Base-by-base conservation (phyloP, 2,329 filamentous ascomycete genomes). In the Penicillium sp. region DNA sequence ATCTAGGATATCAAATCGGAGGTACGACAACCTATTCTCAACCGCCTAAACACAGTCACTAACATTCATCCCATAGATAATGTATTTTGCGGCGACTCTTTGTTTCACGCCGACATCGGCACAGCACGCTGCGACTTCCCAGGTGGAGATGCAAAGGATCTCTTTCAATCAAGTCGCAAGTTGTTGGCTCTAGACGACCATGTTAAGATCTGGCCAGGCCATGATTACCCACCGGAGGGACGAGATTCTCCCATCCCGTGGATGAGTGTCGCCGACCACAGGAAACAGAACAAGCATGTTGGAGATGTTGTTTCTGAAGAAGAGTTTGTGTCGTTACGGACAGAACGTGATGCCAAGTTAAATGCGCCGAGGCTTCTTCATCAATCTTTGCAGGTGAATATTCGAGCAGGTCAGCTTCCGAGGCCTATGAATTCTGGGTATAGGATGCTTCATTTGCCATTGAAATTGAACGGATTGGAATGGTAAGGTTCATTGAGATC, bases 1-100 rank as follows among this genome's bases (percentile, higher is more conserved):
- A 87, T 56, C 62, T 88, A 10, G 85, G 86, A 0, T 88, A 88
- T 60, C 73, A 73, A 37, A 81, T 88, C 55, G 84, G 83, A 65
- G 68, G 71, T 69, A 62, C 52, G 60, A 19, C 21, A 33, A 7
- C 5, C 3, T 19, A 13, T 13, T 3, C 13, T 16, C 37, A 4
- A 8, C 4, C 5, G n/a, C 6, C 6, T 26, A 16, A 8, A 27
- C 13, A 2, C 22, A 8, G 4, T 21, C 16, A 22, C 37, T 52
- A 44, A 52, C n/a, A 21, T 21, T 44, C 3, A 16, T 22, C 22
- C 49, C 1, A 8, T 49, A 84, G 71, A 68, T n/a, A 73, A 74
- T 50, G 73, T 84, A 0, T 84, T 84, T 50, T 79, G 78, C 26
- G 82, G 82, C 0, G 82, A 84, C 58, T 83, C 81, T 0, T 69